Base-by-base conservation (phyloP, 805 yeast genomes). In the Pichia eremophila region DNA sequence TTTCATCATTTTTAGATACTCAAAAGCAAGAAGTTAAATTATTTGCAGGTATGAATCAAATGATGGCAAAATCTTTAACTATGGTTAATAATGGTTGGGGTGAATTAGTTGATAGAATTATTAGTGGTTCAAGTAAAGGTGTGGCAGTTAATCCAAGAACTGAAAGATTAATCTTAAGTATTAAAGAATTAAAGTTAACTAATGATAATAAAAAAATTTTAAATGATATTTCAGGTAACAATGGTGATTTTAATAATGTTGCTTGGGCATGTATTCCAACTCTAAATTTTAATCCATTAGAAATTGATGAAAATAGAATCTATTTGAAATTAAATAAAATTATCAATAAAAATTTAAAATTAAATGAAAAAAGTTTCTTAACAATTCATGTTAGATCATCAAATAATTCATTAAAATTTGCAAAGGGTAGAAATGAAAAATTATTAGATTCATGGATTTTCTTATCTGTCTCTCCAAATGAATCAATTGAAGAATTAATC, bases 131-230 rank as follows among this genome's bases (percentile, higher is more conserved):
- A 0, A 77, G 73, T 48, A 76, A 75, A 46, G 95, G 95, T 53
- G 78, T 86, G 46, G 91, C 90, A 5, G 75, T 85, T 29, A 85
- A 86, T 51, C 89, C 91, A 28, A 73, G 95, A 62, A 88, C 93
- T 4, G 90, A 83, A 56, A 73, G 72, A 49, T 68, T 88, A 53
- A 73, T 78, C 34, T 74, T 85, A 10, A 73, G 90, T 2, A 77
- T 87, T 41, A 86, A 85, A 62, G 95, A 86, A 60, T 76, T 85
- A 57, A 77, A 75, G 59, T 27, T 53, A 22, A 37, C 43, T 11
- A 18, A 39, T 47, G 44, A 52, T 51, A 39, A 53, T 47, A 5
- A 22, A n/a, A n/a, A 27, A 14, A 27, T 18, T 2, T 15, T 34
- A 14, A 34, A 34, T 15, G 7, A 14, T 34, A 34, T 34, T 6